Evolutionary conservation across 768 basidiomycete genomes (phyloP), one percentile per base, ranked within the genome.

Genomic region (Tricholomella constricta): DNA sequence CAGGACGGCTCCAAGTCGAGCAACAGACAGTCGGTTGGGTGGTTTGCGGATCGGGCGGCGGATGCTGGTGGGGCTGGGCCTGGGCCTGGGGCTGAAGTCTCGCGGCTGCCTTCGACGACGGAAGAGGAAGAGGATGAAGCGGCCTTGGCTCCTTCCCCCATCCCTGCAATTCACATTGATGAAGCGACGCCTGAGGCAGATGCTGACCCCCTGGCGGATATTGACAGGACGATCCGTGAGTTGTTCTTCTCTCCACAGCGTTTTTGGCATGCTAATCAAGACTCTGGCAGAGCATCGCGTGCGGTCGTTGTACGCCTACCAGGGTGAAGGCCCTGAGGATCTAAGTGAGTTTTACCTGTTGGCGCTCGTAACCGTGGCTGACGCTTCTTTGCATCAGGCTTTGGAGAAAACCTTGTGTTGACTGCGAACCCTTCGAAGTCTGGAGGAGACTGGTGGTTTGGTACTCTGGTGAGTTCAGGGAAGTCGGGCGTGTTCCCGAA

Each of bases 381-480:
- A 43, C 47, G 4, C 40, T n/a, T 23, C 40, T 32, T 32, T 10
- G 31, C 22, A 37, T 17, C 35, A 95, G 89, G 80, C 17, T 98
- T 99, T 70, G 80, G 69, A 22, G 86, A 89, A 64, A 94, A 98
- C 67, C 63, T 85, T 22, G 78, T 94, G 45, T 72, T 98, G 11
- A 69, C 75, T 29, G 94, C 90, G 10, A 82, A 96, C 69, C 93
- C 94, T 0, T 91, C 94, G 15, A 96, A 91, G 69, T 76, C 85
- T 27, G 84, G 80, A 17, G 85, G 89, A 34, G 91, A 93, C 56
- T 98, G 97, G 97, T 96, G 93, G 91, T 91, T 89, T 65, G 94
- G 94, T 23, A 89, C 77, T 4, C 67, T 81, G 14, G 70, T 85
- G 27, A 82, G 76, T 49, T 81, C 77, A 47, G 85, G 88, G 17